Evolutionary conservation across 2,329 filamentous ascomycete genomes (phyloP), one percentile per base, ranked within the genome.

Genomic region (Chrysoporthe deuterocubensis): DNA sequence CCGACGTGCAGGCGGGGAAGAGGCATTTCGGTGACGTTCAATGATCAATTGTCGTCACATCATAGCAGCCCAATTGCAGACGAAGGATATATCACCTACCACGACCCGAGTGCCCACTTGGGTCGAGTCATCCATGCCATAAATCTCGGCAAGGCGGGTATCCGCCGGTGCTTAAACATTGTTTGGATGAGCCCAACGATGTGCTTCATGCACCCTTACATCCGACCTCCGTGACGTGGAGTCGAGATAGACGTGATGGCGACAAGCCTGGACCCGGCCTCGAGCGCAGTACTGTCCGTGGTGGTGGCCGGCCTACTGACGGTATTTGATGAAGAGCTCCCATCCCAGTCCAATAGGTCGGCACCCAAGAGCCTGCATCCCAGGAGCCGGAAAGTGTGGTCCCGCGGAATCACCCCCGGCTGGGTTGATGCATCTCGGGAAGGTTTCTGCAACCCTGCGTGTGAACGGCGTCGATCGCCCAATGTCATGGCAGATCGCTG

Each of bases 371-470:
- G 61, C 56, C 61, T 56, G 34, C 7, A 61, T 65, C 66, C 62
- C 56, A 44, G 64, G 58, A 69, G 67, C 37, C 62, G 61, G 57
- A 50, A 48, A 46, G 60, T 48, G 48, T 67, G 56, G 64, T 52
- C 48, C 60, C 14, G 62, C 60, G 67, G 67, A 62, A 62, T 5
- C 13, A 48, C 40, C 57, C 64, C 48, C 60, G 54, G 60, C 54
- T 54, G 56, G 64, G 44, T 62, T 42, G 65, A 64, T 62, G 67
- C 65, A 67, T 44, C 65, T 64, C 67, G 67, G 64, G 67, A 69
- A 62, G 46, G 54, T 61, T 67, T 61, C 42, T 69, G 65, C 61
- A 67, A 64, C 61, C 60, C 48, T 69, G 57, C 56, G 56, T 57
- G 64, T 60, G 61, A 62, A 67, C 42, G 48, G 50, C 40, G 64